Evolutionary conservation across 73 alveolate genomes (phyloP).

Genomic region (Tetrahymena thermophila): DNA sequence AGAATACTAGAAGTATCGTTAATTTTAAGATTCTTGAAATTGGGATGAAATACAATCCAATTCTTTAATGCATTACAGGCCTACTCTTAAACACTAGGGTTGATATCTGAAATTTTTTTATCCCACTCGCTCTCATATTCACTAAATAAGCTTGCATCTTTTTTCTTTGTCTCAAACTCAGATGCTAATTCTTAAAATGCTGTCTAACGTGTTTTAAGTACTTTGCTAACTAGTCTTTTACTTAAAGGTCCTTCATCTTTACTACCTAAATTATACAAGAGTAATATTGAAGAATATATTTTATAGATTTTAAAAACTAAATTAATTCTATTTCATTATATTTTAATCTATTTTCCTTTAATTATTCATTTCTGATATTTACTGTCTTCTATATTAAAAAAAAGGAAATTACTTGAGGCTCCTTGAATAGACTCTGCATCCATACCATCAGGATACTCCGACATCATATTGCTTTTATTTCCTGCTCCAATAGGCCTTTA

Average conservation of each 20-base stretch:
- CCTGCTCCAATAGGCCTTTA: neutral
- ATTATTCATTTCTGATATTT: neutral
- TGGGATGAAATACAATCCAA: slow-evolving; percentile 41
- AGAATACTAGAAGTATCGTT: slow-evolving; percentile 38
- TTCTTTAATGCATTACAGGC: slow-evolving; percentile 51
- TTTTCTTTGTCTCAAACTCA: slow-evolving; percentile 25
- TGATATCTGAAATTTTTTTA: slow-evolving; percentile 52
- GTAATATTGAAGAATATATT: neutral
- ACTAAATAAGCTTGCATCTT: slow-evolving; percentile 16
- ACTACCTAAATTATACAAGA: neutral
- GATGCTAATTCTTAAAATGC: slow-evolving; percentile 63
- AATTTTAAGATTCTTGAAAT: slow-evolving; percentile 9
- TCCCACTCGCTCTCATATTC: slow-evolving; percentile 52
- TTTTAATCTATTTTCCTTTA: neutral
- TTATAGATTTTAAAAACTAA: neutral
- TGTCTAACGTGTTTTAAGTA: slow-evolving; percentile 36
- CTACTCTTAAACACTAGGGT: slow-evolving; percentile 69
- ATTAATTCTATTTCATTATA: neutral
- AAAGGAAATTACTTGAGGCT: neutral
- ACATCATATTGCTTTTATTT: neutral
- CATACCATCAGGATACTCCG: neutral
- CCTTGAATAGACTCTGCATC: neutral
- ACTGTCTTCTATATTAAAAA: neutral
- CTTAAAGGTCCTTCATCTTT: slow-evolving; percentile 46
- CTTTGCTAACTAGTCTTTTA: slow-evolving; percentile 43